Evolutionary conservation across 768 basidiomycete genomes (phyloP).

Genomic region (Leccinum disarticulatum): DNA sequence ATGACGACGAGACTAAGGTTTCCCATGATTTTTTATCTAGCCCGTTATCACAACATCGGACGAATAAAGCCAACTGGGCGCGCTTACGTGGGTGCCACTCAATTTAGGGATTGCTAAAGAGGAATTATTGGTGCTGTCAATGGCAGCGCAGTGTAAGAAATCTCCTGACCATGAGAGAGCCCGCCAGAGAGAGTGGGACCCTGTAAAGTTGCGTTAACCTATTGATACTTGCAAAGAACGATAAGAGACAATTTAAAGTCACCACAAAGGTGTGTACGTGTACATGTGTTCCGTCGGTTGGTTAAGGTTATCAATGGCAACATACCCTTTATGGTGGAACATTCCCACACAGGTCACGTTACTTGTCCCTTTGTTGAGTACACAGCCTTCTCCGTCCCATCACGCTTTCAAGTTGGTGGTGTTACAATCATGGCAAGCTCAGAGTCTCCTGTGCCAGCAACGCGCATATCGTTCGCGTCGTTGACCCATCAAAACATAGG

Average conservation of each 20-base stretch:
- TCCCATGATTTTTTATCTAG: slow-evolving; percentile 2
- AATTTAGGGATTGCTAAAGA: slow-evolving; percentile 19
- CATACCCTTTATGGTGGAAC: slow-evolving; percentile 3
- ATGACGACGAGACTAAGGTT: slow-evolving; percentile 21
- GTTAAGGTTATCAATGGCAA: slow-evolving; percentile 1
- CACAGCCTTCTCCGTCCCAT: slow-evolving; percentile 15
- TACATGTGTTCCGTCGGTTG: background rate
- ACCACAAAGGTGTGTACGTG: slow-evolving; percentile 10
- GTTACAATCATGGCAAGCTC: slow-evolving; percentile 24
- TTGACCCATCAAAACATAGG: slow-evolving; percentile 84
- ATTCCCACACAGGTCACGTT: slow-evolving; percentile 29
- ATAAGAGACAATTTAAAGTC: slow-evolving; percentile 23
- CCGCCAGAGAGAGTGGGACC: slow-evolving; percentile 23
- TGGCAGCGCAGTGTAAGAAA: slow-evolving; percentile 13
- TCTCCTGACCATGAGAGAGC: slow-evolving; percentile 7
- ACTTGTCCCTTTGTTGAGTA: slow-evolving; percentile 5
- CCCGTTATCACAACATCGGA: slow-evolving; percentile 15
- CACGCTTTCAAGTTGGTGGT: background rate
- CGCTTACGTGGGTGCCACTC: slow-evolving; percentile 24
- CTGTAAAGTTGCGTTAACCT: slow-evolving; percentile 22
- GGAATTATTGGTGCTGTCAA: slow-evolving; percentile 28
- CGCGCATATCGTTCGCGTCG: slow-evolving; percentile 68
- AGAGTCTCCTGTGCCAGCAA: slow-evolving; percentile 13
- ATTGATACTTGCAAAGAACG: slow-evolving; percentile 24
- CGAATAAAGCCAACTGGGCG: slow-evolving; percentile 9